These are phyloP conservation scores for Trypanosoma theileri DNA, from an alignment of 208 protist species.

Conservation along the genomic window DNA sequence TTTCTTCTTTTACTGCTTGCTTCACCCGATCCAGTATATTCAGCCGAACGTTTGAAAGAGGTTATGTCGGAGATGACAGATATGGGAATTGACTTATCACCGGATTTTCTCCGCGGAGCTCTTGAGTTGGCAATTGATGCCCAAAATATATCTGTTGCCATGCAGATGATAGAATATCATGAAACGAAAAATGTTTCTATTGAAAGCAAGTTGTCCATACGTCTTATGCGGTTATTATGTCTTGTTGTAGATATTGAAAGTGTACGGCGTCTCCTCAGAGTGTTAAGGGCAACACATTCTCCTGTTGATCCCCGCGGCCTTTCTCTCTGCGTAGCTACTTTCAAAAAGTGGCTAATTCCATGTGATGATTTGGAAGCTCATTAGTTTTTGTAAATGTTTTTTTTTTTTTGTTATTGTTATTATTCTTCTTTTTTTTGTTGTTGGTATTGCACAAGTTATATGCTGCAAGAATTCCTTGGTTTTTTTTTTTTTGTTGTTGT, in stretches of 20 bases:
- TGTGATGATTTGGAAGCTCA: conserved; percentile 29
- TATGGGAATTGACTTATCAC: conserved; percentile 19
- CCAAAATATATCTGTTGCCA: conserved; percentile 44
- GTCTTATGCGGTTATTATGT: conserved; percentile 44
- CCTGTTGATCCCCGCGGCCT: conserved; percentile 50
- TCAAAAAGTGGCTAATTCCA: conserved; percentile 39
- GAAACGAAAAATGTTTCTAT: conserved; percentile 31
- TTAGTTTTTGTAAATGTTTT: conserved; percentile 7
- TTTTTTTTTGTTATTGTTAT: not conserved
- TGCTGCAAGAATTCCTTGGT: not conserved
- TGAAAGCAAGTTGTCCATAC: conserved; percentile 53
- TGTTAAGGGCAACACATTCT: conserved; percentile 50
- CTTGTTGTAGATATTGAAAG: conserved; percentile 40
- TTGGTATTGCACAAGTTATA: not conserved
- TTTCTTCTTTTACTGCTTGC: conserved; percentile 48
- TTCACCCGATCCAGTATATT: conserved; percentile 29
- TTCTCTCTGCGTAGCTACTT: conserved; percentile 39
- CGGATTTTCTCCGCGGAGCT: conserved; percentile 42
- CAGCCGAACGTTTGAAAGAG: conserved; percentile 17
- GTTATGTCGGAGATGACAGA: conserved; percentile 33
- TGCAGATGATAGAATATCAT: conserved; percentile 48
- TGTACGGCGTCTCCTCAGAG: conserved; percentile 37
- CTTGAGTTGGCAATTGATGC: conserved; percentile 60
- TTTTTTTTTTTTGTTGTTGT: no score
- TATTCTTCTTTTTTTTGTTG: not conserved